Conservation (phyloP, 345 rosid genomes). For the Cardamine chenopodiifolia region DNA sequence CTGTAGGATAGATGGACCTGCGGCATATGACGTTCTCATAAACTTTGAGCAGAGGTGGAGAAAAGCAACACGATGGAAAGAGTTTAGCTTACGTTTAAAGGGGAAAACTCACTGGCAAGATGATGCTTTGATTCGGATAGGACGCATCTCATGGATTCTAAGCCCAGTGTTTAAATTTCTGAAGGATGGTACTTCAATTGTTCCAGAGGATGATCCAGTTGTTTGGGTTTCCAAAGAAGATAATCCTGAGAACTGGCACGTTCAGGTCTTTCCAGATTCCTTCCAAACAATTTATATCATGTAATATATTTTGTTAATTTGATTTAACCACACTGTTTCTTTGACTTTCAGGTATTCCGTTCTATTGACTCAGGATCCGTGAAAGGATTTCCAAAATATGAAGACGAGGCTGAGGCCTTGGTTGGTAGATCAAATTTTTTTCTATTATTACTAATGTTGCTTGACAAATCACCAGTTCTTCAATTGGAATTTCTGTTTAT, state of each 20-base stretch:
- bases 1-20: conserved; percentile 89
- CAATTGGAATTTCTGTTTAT: conserved; percentile 3
- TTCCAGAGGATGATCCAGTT: conserved; percentile 58
- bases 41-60: conserved; percentile 99
- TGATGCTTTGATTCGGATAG: conserved; percentile 79
- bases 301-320: conserved; percentile 2
- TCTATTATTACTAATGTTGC: conserved; percentile 5
- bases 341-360: conserved; percentile 65
- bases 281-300: background rate
- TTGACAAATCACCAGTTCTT: conserved; percentile 4
- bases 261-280: conserved; percentile 58
- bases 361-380: conserved; percentile 85
- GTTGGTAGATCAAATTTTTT: conserved; percentile 47
- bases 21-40: conserved; percentile 91
- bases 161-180: conserved; percentile 55
- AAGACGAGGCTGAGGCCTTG: conserved; percentile 48
- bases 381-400: conserved; percentile 74
- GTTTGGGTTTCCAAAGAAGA: conserved; percentile 60
- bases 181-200: conserved; percentile 48
- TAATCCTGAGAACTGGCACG: conserved; percentile 79
- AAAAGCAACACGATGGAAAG: conserved; percentile 78
- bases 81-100: conserved; percentile 62
- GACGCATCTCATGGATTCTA: conserved; percentile 89
- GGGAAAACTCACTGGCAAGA: conserved; percentile 70
- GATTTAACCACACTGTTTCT: conserved; percentile 6